These are phyloP conservation scores for Podaxis sp. DNA, from an alignment of 768 basidiomycete species.

Conservation along the genomic window DNA sequence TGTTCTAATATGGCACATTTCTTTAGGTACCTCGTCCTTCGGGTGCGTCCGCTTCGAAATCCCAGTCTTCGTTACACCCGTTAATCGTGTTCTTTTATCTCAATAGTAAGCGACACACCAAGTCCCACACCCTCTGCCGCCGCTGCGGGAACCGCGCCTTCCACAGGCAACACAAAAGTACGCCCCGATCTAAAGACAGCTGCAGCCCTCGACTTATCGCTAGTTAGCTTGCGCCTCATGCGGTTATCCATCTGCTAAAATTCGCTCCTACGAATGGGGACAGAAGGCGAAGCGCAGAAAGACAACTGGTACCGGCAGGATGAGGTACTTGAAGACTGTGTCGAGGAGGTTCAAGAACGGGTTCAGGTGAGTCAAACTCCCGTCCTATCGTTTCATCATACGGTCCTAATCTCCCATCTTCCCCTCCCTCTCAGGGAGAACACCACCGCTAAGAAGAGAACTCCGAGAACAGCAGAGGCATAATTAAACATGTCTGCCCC, in stretches of 20 bases:
- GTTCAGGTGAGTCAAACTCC: slow-evolving; percentile 60
- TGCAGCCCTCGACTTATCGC: not conserved
- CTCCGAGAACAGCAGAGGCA: slow-evolving; percentile 17
- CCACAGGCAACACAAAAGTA: slow-evolving; percentile 98
- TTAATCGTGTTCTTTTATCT: not conserved
- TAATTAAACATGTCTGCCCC: not conserved
- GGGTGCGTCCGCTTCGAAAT: slow-evolving; percentile 52
- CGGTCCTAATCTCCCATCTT: not conserved
- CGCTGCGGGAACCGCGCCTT: slow-evolving; percentile 94
- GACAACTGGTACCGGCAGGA: slow-evolving; percentile 97
- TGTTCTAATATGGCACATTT: slow-evolving; percentile 3
- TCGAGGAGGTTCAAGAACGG: slow-evolving; percentile 98
- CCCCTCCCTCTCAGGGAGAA: slow-evolving; percentile 62
- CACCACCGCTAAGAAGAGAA: slow-evolving; percentile 83
- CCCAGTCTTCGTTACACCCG: not conserved
- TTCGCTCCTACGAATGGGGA: slow-evolving; percentile 97
- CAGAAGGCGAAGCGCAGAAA: slow-evolving; percentile 99
- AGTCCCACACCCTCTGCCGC: slow-evolving; percentile 95
- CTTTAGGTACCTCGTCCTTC: slow-evolving; percentile 90
- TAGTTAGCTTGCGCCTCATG: slow-evolving; percentile 85
- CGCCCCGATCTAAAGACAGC: slow-evolving; percentile 20
- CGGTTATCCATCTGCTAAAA: slow-evolving; percentile 93
- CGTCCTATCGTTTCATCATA: not conserved
- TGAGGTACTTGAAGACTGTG: slow-evolving; percentile 90
- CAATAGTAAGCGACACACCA: slow-evolving; percentile 91